phyloP scores from a whole-genome alignment of 306 rosid species.

The Prunus campanulata region DNA sequence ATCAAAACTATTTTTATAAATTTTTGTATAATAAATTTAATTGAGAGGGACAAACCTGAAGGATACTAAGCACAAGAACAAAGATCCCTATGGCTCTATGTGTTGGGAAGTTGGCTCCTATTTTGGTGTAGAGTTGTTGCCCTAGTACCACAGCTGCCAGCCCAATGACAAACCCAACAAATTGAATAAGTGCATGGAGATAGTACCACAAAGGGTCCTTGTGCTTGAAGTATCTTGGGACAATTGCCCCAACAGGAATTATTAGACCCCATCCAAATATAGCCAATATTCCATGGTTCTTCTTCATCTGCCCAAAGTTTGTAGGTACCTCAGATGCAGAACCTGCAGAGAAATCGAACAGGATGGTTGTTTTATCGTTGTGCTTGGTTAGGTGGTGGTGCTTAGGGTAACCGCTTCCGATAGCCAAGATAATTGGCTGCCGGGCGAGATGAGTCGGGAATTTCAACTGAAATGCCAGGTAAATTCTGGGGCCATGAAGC shows the following conservation, averaged over 20 bases:
- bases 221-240: conserved; percentile 90
- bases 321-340: conserved; percentile 38
- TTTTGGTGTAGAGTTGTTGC: conserved; percentile 58
- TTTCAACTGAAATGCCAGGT: conserved; percentile 87
- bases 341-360: conserved; percentile 82
- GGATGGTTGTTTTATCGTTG: conserved; percentile 55
- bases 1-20: too few species aligned
- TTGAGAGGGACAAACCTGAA: conserved; percentile 61
- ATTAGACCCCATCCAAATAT: conserved; percentile 89
- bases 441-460: conserved; percentile 45
- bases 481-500: conserved; percentile 78
- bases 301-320: conserved; percentile 57
- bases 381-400: conserved; percentile 61
- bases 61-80: conserved; percentile 77
- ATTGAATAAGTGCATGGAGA: conserved; percentile 77
- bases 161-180: conserved; percentile 78
- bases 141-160: conserved; percentile 83
- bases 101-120: conserved; percentile 66
- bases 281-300: conserved; percentile 83
- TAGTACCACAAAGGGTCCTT: conserved; percentile 93
- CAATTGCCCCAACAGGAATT: conserved; percentile 83
- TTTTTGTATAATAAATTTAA: background rate
- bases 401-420: conserved; percentile 56
- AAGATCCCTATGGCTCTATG: conserved; percentile 93
- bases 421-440: conserved; percentile 81